Conservation (phyloP, 2,329 filamentous ascomycete genomes). For the Aspergillus latus region DNA sequence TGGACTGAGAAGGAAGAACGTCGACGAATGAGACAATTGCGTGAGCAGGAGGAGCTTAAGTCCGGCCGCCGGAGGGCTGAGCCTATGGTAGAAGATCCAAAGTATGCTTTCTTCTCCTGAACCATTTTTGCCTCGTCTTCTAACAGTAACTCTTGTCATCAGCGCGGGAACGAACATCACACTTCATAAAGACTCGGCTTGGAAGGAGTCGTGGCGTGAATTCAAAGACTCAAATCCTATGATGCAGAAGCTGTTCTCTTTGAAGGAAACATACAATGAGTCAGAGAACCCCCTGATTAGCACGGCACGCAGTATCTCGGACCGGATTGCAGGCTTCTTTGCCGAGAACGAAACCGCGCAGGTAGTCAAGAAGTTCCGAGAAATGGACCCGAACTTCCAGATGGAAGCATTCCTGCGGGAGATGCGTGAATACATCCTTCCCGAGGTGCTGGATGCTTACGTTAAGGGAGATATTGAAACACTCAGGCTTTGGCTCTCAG, state of each 20-base stretch:
- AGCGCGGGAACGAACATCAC: conserved; percentile 90
- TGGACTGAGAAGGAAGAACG: conserved; percentile 97
- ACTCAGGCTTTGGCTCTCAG: conserved; percentile 91
- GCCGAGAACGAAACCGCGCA: conserved; percentile 96
- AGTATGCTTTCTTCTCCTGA: conserved; percentile 60
- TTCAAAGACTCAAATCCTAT: conserved; percentile 89
- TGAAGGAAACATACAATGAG: conserved; percentile 88
- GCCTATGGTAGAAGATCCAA: conserved; percentile 75
- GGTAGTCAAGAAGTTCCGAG: conserved; percentile 96
- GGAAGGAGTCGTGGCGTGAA: conserved; percentile 97
- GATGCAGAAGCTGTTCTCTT: conserved; percentile 81
- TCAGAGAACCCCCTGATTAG: conserved; percentile 95
- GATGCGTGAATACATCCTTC: conserved; percentile 95
- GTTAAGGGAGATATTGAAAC: conserved; percentile 93
- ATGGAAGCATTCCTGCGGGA: conserved; percentile 93
- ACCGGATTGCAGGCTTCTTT: conserved; percentile 91
- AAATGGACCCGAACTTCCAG: conserved; percentile 94
- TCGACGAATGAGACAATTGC: conserved; percentile 70
- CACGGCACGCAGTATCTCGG: conserved; percentile 90
- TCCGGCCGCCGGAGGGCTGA: conserved; percentile 53
- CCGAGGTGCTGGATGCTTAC: conserved; percentile 95
- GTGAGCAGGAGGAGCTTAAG: conserved; percentile 63
- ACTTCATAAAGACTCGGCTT: conserved; percentile 92
- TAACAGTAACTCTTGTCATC: conserved; percentile 37
- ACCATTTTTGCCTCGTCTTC: conserved; percentile 26